A percentile compares a stretch with the other conserved stretches of the same genome.
These are phyloP conservation scores for Chenopodium quinoa DNA, from an alignment of 148 eudicot genomes.

Conservation along the genomic window DNA sequence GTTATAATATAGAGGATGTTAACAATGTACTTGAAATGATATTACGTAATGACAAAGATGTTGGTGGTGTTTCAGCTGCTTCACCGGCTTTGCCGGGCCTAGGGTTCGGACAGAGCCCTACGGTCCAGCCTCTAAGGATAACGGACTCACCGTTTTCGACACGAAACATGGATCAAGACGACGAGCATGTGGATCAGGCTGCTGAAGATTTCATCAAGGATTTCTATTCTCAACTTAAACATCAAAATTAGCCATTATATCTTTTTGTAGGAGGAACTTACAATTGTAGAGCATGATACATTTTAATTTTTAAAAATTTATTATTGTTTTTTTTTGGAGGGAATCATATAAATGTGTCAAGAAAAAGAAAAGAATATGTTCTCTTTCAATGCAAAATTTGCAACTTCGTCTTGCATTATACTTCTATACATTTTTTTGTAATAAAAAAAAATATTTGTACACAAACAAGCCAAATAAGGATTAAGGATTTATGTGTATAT, in stretches of 20 bases:
- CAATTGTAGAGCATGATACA: too few relatives aligned
- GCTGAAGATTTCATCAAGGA: slow-evolving; percentile 67
- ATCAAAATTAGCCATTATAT: slow-evolving; percentile 27
- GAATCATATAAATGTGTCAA: too few relatives aligned
- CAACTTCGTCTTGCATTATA: too few relatives aligned
- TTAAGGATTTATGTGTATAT: too few relatives aligned
- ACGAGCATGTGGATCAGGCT: slow-evolving; percentile 50
- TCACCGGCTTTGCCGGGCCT: slow-evolving; percentile 46
- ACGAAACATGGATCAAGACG: slow-evolving; percentile 27
- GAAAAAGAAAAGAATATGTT: too few relatives aligned
- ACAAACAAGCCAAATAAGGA: too few relatives aligned
- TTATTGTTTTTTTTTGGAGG: too few relatives aligned
- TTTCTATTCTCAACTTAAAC: slow-evolving; percentile 53
- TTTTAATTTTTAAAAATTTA: too few relatives aligned
- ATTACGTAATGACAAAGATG: slow-evolving; percentile 13
- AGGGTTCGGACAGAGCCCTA: slow-evolving; percentile 49
- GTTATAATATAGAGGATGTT: slow-evolving; percentile 20
- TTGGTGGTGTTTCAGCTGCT: slow-evolving; percentile 7
- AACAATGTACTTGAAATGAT: slow-evolving; percentile 40
- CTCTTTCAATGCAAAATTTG: too few relatives aligned
- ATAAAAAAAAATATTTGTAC: too few relatives aligned
- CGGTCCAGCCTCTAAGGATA: slow-evolving; percentile 58
- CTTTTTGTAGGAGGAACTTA: too few relatives aligned
- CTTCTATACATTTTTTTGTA: too few relatives aligned
- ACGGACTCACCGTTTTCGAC: slow-evolving; percentile 74